These are phyloP conservation scores for Fusarium tanahbumbuense DNA, from an alignment of 2,329 filamentous ascomycete species.

Conservation along the genomic window DNA sequence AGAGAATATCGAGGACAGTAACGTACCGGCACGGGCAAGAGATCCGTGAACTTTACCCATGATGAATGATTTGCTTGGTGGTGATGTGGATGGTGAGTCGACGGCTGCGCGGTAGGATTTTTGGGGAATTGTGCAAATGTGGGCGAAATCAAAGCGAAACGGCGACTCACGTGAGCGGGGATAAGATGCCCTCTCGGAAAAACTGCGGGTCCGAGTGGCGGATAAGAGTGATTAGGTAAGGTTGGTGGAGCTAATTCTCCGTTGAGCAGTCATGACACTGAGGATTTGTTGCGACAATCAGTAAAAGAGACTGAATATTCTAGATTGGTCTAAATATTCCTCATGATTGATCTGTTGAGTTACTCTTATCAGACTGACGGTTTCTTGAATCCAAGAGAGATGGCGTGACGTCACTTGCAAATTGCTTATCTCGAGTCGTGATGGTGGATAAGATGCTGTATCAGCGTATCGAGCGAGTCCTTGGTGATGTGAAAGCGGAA, in stretches of 20 bases:
- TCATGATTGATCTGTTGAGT: rapidly evolving
- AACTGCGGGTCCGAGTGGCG: constrained; percentile 38
- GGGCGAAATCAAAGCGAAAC: constrained; percentile 44
- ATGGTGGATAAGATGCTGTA: background rate
- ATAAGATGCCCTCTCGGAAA: constrained; percentile 51
- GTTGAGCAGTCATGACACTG: background rate
- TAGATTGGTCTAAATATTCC: too few relatives aligned
- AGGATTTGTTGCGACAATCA: background rate
- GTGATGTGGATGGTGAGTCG: constrained; percentile 52
- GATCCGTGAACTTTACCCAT: constrained; percentile 97
- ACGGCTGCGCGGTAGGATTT: constrained; percentile 48
- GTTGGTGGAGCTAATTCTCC: background rate
- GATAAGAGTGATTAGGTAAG: constrained; percentile 17
- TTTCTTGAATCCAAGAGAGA: rapidly evolving
- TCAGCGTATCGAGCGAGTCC: background rate
- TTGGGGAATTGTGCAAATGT: constrained; percentile 55
- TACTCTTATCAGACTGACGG: rapidly evolving
- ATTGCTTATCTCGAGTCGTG: background rate
- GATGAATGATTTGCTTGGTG: constrained; percentile 60
- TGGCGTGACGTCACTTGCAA: background rate
- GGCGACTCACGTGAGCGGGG: constrained; percentile 53
- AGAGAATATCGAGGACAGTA: constrained; percentile 7
- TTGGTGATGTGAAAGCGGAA: background rate
- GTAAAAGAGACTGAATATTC: background rate
- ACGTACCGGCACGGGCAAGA: constrained; percentile 81